Base-by-base conservation (phyloP, 352 stramenopile species). In the Phytophthora megakarya region DNA sequence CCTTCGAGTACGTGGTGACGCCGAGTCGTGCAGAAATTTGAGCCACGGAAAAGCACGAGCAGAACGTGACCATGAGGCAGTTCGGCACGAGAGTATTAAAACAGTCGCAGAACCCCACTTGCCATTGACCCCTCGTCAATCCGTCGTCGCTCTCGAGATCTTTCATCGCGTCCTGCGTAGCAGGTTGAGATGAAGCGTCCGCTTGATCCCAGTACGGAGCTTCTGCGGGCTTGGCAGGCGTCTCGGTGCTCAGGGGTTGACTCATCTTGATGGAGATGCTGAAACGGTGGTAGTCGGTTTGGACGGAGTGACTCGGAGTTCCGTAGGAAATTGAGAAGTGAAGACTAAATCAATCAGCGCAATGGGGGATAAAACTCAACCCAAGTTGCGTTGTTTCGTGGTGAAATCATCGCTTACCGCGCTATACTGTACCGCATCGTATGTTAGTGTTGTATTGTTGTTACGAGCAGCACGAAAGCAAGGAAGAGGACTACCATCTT, bases 1-100 rank as follows among this genome's bases (percentile, higher is more conserved):
- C 53, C 22, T 61, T 69, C 16, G 56, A 64, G 65, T 72, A 84
- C 21, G 68, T 55, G 22, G 65, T 67, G 25, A 84, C 58, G 12
- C 73, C 75, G 5, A 88, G 65, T 2, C 76, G 66, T 3, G 65
- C 23, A 8, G 65, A 61, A 42, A 79, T 76, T 45, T 88, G 76
- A 7, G 79, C 74, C 18, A 82, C 37, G 9, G 72, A 74, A 19
- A 88, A 19, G 47, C 78, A 88, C 25, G 78, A 64, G 52, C 74
- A 84, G 57, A 62, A 76, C 48, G 54, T 74, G 18, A 65, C 60
- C 72, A 83, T 78, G 51, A 80, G 56, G 23, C 59, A 67, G 65
- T 88, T 88, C 25, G 79, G 76, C 51, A 81, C 65, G 33, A 74
- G 64, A 25, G 71, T 54, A 11, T 64, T 59, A 53, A 78, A 76